Base-by-base conservation (phyloP, 257 asterid genomes). In the Thymus mandschuricus region DNA sequence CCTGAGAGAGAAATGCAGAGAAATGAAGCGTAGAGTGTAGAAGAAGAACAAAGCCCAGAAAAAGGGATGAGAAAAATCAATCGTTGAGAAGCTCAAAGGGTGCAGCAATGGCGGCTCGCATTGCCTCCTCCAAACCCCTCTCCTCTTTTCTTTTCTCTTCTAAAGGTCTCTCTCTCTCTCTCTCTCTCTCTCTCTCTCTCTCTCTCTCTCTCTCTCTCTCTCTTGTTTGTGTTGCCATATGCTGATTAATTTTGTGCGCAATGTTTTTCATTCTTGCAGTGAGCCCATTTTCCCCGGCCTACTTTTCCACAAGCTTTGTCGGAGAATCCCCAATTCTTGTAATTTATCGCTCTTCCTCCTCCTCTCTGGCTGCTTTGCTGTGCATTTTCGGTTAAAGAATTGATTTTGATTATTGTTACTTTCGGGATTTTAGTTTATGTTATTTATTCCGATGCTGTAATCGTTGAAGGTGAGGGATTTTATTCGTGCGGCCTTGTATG, bases 381-480 rank as follows among this genome's bases (percentile, higher is more conserved):
- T 35, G 31, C 2, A 8, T 10, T 35, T 45, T 46, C 46, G 68
- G 52, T 58, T 21, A 40, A 72, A 60, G 63, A 71, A 49, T 69
- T 15, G 68, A 45, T 59, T 75, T 71, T 64, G 54, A 68, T 68
- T 31, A n/a, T 33, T 54, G 34, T 46, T 43, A 28, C 13, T 45
- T 65, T 55, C 59, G 52, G 8, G 30, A 50, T 35, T 48, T 60
- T 76, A 52, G 33, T 62, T 9, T 49, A 29, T 50, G 50, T 21
- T 29, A 49, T 28, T 51, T 29, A 13, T 45, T 72, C 33, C 0
- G 2, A 8, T 28, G 48, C 38, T 62, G 58, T 49, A 46, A 41
- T 75, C 60, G 64, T 40, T 72, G 79, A 79, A 92, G 98, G 98
- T 90, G 9, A 80, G 97, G 75, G 97, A 95, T 82, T 92, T 89